Conservation (phyloP, 2,329 filamentous ascomycete species). For the Huntiella abstrusa region DNA sequence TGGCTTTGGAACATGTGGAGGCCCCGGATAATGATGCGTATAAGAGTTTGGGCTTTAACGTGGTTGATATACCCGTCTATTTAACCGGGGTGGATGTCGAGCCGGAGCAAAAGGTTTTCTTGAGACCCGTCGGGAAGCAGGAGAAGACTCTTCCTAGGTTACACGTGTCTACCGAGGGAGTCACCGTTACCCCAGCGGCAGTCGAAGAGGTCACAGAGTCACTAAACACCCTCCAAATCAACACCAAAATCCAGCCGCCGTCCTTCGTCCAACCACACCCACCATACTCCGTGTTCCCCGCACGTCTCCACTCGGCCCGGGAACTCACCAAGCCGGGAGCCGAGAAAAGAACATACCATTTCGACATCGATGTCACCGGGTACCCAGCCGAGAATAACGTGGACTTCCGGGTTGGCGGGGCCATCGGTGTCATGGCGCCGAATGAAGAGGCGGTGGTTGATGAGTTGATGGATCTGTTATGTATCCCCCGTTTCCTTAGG, state of each 20-base stretch:
- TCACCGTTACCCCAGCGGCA: constrained; percentile 1
- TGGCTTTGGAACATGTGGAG: constrained; percentile 24
- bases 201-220: constrained; percentile 6
- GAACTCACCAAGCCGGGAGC: constrained; percentile 77
- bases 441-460: constrained; percentile 65
- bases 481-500: constrained; percentile 63
- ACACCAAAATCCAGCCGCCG: constrained; percentile 55
- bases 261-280: constrained; percentile 86
- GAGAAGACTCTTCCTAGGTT: constrained; percentile 13
- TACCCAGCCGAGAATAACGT: constrained; percentile 71
- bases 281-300: constrained; percentile 78
- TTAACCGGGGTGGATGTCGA: constrained; percentile 46
- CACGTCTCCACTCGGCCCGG: constrained; percentile 66
- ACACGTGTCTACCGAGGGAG: constrained; percentile 3
- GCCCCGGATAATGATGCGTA: constrained; percentile 73
- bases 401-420: constrained; percentile 92
- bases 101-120: constrained; percentile 55
- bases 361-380: constrained; percentile 88
- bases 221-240: constrained; percentile 11
- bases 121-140: constrained; percentile 34
- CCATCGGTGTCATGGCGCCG: constrained; percentile 80
- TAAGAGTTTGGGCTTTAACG: constrained; percentile 54
- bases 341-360: constrained; percentile 94
- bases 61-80: constrained; percentile 54
- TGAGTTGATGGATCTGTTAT: constrained; percentile 62